These are phyloP conservation scores for Colletotrichum gigasporum DNA, from an alignment of 2,329 filamentous ascomycete genomes.

Conservation along the genomic window DNA sequence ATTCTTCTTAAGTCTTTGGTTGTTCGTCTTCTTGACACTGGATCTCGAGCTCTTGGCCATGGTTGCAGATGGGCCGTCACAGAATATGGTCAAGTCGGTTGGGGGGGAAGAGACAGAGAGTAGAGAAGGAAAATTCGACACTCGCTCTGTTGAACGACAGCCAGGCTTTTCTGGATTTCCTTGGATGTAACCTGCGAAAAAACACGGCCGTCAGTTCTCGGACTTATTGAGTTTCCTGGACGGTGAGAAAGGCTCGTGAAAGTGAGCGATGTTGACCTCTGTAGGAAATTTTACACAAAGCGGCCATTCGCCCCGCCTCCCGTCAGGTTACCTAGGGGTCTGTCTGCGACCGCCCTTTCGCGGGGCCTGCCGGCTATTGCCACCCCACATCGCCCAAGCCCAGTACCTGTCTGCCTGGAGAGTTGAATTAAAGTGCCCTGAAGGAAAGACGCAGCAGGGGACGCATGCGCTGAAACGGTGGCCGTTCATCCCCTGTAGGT, in stretches of 20 bases:
- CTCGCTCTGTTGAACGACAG: too few species aligned
- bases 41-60: constrained; percentile 93
- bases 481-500: neutral
- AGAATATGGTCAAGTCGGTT: too few species aligned
- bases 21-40: constrained; percentile 84
- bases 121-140: too few species aligned
- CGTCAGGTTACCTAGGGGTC: neutral
- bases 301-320: constrained; percentile 17
- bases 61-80: constrained; percentile 37
- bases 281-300: constrained; percentile 25
- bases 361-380: constrained; percentile 17
- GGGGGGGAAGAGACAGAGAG: too few species aligned
- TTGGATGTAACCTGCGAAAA: constrained; percentile 36
- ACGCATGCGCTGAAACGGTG: constrained; percentile 7
- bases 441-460: neutral
- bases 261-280: neutral
- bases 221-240: neutral
- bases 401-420: neutral
- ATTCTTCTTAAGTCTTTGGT: constrained; percentile 78
- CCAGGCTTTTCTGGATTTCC: too few species aligned
- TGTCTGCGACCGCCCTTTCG: neutral
- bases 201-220: neutral
- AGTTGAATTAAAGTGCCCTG: too few species aligned
- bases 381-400: constrained; percentile 6
- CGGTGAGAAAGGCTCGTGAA: constrained; percentile 3